Conservation (phyloP, 495 filamentous ascomycete species). For the Parachaetomium inaequale region DNA sequence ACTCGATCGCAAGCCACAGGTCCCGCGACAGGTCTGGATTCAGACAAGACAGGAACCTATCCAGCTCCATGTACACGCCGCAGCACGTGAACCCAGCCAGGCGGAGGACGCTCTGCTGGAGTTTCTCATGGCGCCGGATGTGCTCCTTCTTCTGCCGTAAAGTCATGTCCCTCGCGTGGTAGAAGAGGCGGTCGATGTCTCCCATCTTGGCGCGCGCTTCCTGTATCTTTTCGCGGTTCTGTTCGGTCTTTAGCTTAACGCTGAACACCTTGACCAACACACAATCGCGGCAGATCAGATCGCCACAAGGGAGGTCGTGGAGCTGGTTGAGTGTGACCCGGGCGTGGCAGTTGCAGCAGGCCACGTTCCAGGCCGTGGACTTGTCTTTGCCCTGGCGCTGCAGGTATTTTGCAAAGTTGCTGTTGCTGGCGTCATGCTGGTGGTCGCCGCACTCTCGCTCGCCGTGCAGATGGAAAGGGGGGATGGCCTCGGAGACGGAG, state of each 20-base stretch:
- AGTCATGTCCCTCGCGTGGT: neutral
- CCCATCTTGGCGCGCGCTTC: neutral
- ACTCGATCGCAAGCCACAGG: slow-evolving; percentile 13
- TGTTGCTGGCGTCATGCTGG: slow-evolving; percentile 7
- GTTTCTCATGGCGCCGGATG: neutral
- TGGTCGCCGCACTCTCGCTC: slow-evolving; percentile 9
- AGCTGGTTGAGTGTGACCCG: slow-evolving; percentile 2
- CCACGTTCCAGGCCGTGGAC: slow-evolving; percentile 17
- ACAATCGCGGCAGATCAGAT: slow-evolving; percentile 17
- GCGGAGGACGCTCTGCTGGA: neutral
- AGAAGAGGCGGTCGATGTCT: neutral
- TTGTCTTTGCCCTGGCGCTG: slow-evolving; percentile 1
- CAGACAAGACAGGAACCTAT: slow-evolving; percentile 13
- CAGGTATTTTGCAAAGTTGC: neutral
- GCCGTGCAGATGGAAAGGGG: neutral
- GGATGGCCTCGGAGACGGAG: neutral
- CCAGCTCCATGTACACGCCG: slow-evolving; percentile 5
- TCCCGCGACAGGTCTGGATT: neutral
- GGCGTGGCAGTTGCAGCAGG: slow-evolving; percentile 10
- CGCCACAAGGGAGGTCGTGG: slow-evolving; percentile 23
- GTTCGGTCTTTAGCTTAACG: neutral
- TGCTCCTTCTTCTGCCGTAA: neutral
- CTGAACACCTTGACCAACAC: neutral
- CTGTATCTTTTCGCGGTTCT: neutral
- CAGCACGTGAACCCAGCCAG: slow-evolving; percentile 12